Base-by-base conservation (phyloP, 345 rosid species). In the Atalantia buxifolia region DNA sequence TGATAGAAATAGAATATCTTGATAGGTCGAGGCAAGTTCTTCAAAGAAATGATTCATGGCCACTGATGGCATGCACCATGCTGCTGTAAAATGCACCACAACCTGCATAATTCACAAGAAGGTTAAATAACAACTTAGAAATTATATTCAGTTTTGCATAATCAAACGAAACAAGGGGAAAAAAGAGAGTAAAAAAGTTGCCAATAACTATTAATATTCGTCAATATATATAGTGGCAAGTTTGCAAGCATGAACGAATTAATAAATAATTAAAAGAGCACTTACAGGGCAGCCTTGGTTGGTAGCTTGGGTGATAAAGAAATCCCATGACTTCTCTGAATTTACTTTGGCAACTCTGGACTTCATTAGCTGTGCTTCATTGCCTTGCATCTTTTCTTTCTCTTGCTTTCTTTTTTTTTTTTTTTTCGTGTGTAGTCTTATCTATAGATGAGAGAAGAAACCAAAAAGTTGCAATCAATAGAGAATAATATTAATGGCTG, bases 1-100 rank as follows among this genome's bases (percentile, higher is more conserved):
- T 0, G 22, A 40, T 55, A 86, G 89, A 70, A 86, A 86, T 25
- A 85, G 14, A 42, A 81, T 30, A 69, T 83, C 71, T 79, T 82
- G 67, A 72, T 81, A 82, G 35, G 45, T 76, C 22, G 60, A 50
- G 55, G 88, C 87, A 25, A 88, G 67, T 68, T 85, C 68, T 79
- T 82, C 83, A 70, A 85, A 86, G 64, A 76, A 79, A 72, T 79
- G 62, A 57, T 81, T 86, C 89, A 88, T 88, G 63, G 81, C 89
- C 42, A 85, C 87, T 0, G 91, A 88, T 12, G 88, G 91, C 72
- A 66, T 72, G 80, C 91, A 88, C 91, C 91, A 88, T 21, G 82
- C 77, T 24, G 91, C 91, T 42, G 87, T 77, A 42, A 86, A 86
- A 81, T 86, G 91, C 19, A 85, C 87, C 53, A 85, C 70, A 71